Base-by-base conservation (phyloP, 371 early-diverging fungal genomes). In the Fennellomyces sp. region DNA sequence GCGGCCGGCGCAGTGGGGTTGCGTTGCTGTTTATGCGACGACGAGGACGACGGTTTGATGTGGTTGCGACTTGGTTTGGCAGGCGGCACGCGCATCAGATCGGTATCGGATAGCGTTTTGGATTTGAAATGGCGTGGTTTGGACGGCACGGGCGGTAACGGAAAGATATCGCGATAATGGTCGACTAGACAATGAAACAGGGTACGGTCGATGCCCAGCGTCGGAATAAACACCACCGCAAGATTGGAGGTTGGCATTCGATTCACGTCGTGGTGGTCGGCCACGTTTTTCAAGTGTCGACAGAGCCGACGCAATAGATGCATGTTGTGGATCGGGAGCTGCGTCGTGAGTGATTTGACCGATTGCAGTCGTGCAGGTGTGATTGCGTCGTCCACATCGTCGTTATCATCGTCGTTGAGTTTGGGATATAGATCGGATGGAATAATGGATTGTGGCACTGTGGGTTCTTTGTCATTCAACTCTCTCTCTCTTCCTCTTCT, bases 191-290 rank as follows among this genome's bases (percentile, higher is more conserved):
- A 75, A 30, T 76, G 78, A 55, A 93, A 91, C 13, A 94, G 66
- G 5, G 80, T 77, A 29, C 91, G 86, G 1, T 88, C 85, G 17
- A 94, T 85, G 21, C 87, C 85, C 2, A 92, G 70, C 0, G 90
- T 92, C 6, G 92, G 92, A 27, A 89, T 85, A 69, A 94, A 94
- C 1, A 94, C 89, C 15, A 93, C 80, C 0, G 89, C 91, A 21
- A 94, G 78, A 64, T 94, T 94, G 12, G 87, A 82, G 5, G 87
- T 78, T 10, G 83, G 90, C 94, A 94, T 94, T 57, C 88, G 84
- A 66, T 91, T 94, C 17, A 66, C 69, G 30, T 72, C 73, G 30
- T 75, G 73, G 30, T 82, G 66, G 54, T 84, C 83, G 2, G 86
- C 88, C 11, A 94, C 82, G 33, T 78, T 77, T 51, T 89, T 76